Evolutionary conservation across 73 alveolate species (phyloP), one percentile per base, ranked within the genome.

Genomic region (Paramecium pentaurelia): DNA sequence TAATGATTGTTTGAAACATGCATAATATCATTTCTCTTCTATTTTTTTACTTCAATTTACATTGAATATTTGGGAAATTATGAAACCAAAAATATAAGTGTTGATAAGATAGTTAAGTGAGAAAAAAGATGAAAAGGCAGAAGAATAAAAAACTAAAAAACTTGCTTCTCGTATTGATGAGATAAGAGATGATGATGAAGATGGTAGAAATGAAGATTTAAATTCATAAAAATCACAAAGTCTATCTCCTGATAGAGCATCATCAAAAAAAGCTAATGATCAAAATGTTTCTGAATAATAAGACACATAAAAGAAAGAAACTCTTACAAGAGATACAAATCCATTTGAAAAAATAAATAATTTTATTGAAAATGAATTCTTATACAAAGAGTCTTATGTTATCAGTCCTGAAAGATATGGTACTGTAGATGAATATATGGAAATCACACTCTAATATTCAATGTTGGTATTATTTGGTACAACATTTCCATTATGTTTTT

Each of bases 371-470:
- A 68, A 68, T 68, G 84, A 68, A 68, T 68, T 28, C 12, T 14
- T 68, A 1, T 32, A 68, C 28, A 68, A 68, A 68, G 84, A 68
- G 2, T 68, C 84, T 5, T 68, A 68, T 18, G 88, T 40, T 22
- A 75, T 75, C 0, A 75, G 88, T 37, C 60, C 58, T 10, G 88
- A 75, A 20, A 75, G 88, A 37, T 75, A 75, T 75, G 88, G 88
- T 34, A 75, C 88, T 22, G 60, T 75, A 34, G 58, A 34, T 37
- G 88, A 75, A 4, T 75, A 75, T 75, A 75, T 75, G 88, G 88
- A 75, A 75, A 75, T 75, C 40, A 32, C 49, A 1, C 36, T 75
- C 1, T 75, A 75, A n/a, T 37, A 75, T 75, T 75, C 88, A 2
- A 37, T 75, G 60, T 75, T 75, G 14, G 42, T 45, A 18, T 37